Evolutionary conservation across 352 stramenopile species (phyloP), one percentile per base, ranked within the genome.

Genomic region (Phytophthora nicotianae): DNA sequence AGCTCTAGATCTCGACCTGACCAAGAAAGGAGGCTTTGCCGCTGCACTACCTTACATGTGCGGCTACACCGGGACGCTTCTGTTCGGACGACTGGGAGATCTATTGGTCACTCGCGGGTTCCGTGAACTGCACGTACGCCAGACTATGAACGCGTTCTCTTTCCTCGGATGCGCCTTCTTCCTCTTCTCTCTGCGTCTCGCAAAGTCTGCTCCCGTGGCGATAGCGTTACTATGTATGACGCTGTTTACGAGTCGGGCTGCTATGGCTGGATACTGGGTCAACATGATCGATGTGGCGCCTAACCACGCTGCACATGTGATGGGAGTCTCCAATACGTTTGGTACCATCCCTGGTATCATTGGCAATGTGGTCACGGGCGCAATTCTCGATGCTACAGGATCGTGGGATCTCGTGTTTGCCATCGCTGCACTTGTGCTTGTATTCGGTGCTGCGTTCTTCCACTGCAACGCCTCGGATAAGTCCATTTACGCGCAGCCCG

Each of bases 221-320:
- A 75, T 95, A 11, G 70, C 68, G 2, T 72, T 96, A 35, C 66
- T 96, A 38, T 95, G 74, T 23, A 49, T 92, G 27, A 91, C 86
- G 38, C 72, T 96, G 13, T 93, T 95, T 62, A 80, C 87, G 19
- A 83, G 76, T 52, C 88, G 88, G 35, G 81, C 81, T 9, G 75
- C 86, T 9, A 86, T 90, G 61, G 83, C 82, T 40, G 88, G 88
- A 16, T 96, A 90, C 68, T 96, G 86, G 86, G 84, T 96, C 57
- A 96, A 96, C 65, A 96, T 96, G 88, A 93, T 96, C 53, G 88
- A 96, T 73, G 86, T 96, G 49, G 86, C 72, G 0, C 83, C 86
- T 13, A 77, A 83, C 42, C 81, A 95, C 63, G 88, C 88, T 4
- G 88, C 82, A 4, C 83, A 95, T 65, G 75, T 96, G 50, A 96